phyloP scores from a whole-genome alignment of 73 alveolate species.

The Paramecium sexaurelia region DNA sequence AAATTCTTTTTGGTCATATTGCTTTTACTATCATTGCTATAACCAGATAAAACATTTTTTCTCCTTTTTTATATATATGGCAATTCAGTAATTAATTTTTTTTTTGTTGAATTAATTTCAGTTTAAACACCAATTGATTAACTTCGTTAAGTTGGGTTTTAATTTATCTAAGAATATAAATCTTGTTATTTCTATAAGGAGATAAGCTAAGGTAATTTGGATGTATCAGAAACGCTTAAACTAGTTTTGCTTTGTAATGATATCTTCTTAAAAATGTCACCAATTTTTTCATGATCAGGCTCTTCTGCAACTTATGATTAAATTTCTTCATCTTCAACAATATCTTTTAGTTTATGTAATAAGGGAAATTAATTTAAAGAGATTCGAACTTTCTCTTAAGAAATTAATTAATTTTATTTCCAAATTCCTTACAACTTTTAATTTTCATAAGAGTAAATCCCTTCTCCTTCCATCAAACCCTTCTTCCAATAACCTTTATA shows the following conservation, averaged over 20 bases:
- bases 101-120: neutral
- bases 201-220: neutral
- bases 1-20: neutral
- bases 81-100: neutral
- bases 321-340: slow-evolving; percentile 44
- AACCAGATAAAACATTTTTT: neutral
- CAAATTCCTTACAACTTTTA: slow-evolving; percentile 1
- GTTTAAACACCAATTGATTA: slow-evolving; percentile 24
- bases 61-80: neutral
- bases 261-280: slow-evolving; percentile 11
- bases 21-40: neutral
- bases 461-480: slow-evolving; percentile 67
- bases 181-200: neutral
- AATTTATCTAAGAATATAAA: neutral
- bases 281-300: slow-evolving; percentile 44
- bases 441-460: neutral
- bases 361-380: slow-evolving; percentile 34
- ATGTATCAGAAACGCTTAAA: neutral
- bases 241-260: neutral
- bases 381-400: neutral
- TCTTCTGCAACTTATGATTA: slow-evolving; percentile 27
- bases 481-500: slow-evolving; percentile 64
- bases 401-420: slow-evolving; percentile 14
- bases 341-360: slow-evolving; percentile 6
- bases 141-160: neutral